Evolutionary conservation across 2,329 filamentous ascomycete species (phyloP).

Genomic region (Fusarium sp.): DNA sequence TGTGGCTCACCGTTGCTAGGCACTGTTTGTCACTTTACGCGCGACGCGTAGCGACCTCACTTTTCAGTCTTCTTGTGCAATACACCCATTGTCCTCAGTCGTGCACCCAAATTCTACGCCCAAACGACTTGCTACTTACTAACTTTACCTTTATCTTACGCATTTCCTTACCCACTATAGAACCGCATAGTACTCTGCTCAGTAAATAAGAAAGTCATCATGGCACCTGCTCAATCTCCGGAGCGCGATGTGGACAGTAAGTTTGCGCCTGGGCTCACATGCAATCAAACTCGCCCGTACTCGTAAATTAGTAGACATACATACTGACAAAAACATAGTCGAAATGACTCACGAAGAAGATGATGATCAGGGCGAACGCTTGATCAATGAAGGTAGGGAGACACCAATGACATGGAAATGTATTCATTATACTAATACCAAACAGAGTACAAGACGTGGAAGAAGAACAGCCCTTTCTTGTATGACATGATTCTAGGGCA

Average conservation of each 20-base stretch:
- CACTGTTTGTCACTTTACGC: slow-evolving; percentile 52
- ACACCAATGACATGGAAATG: background rate
- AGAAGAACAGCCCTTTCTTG: slow-evolving; percentile 98
- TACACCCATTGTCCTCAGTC: slow-evolving; percentile 37
- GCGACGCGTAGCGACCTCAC: slow-evolving; percentile 51
- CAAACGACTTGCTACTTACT: slow-evolving; percentile 8
- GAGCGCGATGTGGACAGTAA: slow-evolving; percentile 55
- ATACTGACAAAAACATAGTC: slow-evolving; percentile 44
- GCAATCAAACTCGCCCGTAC: background rate
- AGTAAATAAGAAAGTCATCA: slow-evolving; percentile 26
- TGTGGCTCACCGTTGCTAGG: slow-evolving; percentile 27
- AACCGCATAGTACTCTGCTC: background rate
- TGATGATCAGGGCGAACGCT: slow-evolving; percentile 80
- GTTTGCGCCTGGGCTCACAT: slow-evolving; percentile 33
- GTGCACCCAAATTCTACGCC: slow-evolving; percentile 29
- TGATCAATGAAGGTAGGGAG: slow-evolving; percentile 87
- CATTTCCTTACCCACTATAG: background rate
- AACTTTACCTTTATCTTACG: background rate
- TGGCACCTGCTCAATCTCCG: slow-evolving; percentile 53
- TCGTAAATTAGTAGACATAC: background rate
- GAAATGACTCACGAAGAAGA: slow-evolving; percentile 73
- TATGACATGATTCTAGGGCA: slow-evolving; percentile 96
- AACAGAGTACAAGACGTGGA: slow-evolving; percentile 99
- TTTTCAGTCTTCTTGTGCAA: slow-evolving; percentile 50
- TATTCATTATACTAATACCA: slow-evolving; percentile 29